A percentile compares a stretch with the other conserved stretches of the same genome.
These are phyloP conservation scores for Fomitopsis serialis DNA, from an alignment of 768 basidiomycete genomes.

Conservation along the genomic window DNA sequence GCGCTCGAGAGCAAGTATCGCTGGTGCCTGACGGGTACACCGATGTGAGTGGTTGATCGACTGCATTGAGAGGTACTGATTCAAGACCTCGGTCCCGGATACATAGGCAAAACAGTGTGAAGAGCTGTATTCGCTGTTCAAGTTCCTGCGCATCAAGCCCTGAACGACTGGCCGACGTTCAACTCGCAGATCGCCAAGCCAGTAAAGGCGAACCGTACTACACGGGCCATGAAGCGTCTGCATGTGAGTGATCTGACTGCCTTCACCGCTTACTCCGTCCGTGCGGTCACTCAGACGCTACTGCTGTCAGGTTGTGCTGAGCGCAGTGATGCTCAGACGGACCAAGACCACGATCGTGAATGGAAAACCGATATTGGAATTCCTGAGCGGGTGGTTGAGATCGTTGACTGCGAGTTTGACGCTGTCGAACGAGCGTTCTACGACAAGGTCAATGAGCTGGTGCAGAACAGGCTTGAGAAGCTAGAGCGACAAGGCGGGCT, in stretches of 20 bases:
- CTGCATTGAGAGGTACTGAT: too few species aligned
- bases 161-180: slow-evolving; percentile 78
- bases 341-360: slow-evolving; percentile 68
- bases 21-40: slow-evolving; percentile 49
- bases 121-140: slow-evolving; percentile 85
- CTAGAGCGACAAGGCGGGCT: slow-evolving; percentile 48
- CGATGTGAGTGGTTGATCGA: slow-evolving; percentile 30
- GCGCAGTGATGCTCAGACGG: slow-evolving; percentile 85
- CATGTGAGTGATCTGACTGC: slow-evolving; percentile 40
- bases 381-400: slow-evolving; percentile 72
- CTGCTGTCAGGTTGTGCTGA: slow-evolving; percentile 59
- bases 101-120: slow-evolving; percentile 77
- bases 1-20: slow-evolving; percentile 39
- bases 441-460: slow-evolving; percentile 39
- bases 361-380: slow-evolving; percentile 76
- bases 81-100: too few species aligned
- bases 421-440: slow-evolving; percentile 78
- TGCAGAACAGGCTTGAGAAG: slow-evolving; percentile 46
- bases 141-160: slow-evolving; percentile 83
- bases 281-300: not conserved
- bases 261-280: not conserved
- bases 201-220: slow-evolving; percentile 61
- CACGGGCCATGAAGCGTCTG: slow-evolving; percentile 75
- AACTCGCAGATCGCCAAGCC: slow-evolving; percentile 74
- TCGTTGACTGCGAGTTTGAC: slow-evolving; percentile 77